phyloP scores from a whole-genome alignment of 345 rosid species.

The Eucalyptus globulus region DNA sequence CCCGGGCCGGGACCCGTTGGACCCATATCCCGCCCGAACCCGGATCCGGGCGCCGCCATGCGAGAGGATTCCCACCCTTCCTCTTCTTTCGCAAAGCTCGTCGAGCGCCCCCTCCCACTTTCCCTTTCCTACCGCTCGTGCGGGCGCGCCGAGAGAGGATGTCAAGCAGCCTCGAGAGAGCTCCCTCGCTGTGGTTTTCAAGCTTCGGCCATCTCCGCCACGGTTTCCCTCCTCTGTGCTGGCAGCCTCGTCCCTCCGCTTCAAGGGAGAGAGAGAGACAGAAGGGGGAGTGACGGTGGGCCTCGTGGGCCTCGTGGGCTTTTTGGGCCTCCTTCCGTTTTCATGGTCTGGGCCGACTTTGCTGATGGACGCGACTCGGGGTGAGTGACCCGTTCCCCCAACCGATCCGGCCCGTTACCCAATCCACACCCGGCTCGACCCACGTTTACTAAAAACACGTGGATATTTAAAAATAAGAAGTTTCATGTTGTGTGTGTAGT shows the following conservation, averaged over 20 bases:
- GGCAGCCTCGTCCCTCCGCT: neutral
- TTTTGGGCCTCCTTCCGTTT: neutral
- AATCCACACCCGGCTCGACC: too few species aligned
- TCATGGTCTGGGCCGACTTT: neutral
- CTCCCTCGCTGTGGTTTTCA: neutral
- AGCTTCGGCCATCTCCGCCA: neutral
- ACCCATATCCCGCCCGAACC: conserved; percentile 37
- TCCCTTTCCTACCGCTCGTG: neutral
- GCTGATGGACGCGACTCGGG: neutral
- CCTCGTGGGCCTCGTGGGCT: neutral
- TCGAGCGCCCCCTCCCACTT: neutral
- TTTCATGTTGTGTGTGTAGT: neutral
- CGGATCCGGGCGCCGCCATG: neutral
- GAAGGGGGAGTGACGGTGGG: neutral
- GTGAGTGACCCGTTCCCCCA: neutral
- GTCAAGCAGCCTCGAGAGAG: neutral
- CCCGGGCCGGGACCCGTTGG: conserved; percentile 9
- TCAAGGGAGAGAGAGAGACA: neutral
- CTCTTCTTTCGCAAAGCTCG: neutral
- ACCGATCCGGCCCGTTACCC: too few species aligned
- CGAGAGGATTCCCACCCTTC: neutral
- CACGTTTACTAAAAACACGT: too few species aligned
- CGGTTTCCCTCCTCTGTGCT: neutral
- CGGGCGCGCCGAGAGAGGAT: neutral
- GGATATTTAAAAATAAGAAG: neutral